These are phyloP conservation scores for Fereydounia khargensis DNA, from an alignment of 1,284 basidiomycete species.

Conservation along the genomic window DNA sequence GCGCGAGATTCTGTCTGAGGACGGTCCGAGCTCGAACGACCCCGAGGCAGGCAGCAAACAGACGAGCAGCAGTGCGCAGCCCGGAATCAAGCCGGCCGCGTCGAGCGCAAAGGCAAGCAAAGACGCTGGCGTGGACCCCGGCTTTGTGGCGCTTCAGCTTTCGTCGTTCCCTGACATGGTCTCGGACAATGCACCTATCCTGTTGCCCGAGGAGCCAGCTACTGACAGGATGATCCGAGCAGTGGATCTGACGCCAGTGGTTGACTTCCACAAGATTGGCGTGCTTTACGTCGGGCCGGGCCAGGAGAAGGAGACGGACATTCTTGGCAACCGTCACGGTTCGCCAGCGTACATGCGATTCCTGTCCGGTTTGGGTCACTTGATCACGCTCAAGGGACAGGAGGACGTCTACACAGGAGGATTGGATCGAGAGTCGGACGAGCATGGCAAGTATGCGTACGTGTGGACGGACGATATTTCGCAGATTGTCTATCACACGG, in stretches of 20 bases:
- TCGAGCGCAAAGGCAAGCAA: constrained; percentile 1
- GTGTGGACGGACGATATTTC: constrained; percentile 99
- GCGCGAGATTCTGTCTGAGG: constrained; percentile 27
- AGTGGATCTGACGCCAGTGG: constrained; percentile 85
- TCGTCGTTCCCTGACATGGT: constrained; percentile 61
- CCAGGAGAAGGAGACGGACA: constrained; percentile 80
- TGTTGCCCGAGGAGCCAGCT: constrained; percentile 61
- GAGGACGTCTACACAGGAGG: constrained; percentile 89
- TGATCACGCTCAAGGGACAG: constrained; percentile 80
- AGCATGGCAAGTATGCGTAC: constrained; percentile 65
- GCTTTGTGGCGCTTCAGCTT: constrained; percentile 81
- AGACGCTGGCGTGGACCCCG: constrained; percentile 68
- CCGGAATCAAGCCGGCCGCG: not conserved
- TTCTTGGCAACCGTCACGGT: constrained; percentile 84
- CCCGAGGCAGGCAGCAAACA: not conserved
- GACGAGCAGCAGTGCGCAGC: no score
- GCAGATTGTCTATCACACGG: constrained; percentile 91
- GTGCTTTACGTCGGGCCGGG: constrained; percentile 93
- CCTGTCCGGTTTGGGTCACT: constrained; percentile 79
- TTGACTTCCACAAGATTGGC: constrained; percentile 95
- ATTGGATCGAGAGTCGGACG: constrained; percentile 82
- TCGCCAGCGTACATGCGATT: constrained; percentile 93
- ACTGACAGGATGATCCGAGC: constrained; percentile 69
- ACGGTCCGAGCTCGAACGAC: constrained; percentile 1
- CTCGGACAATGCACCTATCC: constrained; percentile 55